Conservation (phyloP, 768 basidiomycete species). For the Boletus bicolor region DNA sequence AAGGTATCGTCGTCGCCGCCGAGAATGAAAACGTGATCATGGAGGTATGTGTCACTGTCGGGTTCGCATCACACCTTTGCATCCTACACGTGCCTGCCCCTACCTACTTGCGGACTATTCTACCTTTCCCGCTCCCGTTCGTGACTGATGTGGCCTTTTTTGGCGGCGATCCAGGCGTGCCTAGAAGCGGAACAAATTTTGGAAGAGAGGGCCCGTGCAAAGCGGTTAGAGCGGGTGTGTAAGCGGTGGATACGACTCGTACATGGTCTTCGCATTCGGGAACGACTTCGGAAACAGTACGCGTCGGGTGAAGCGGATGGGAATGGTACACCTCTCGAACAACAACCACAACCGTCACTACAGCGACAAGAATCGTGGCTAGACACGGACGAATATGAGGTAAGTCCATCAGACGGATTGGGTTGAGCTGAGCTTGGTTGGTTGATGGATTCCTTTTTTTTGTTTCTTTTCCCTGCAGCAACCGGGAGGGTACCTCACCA, state of each 20-base stretch:
- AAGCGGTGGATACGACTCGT: slow-evolving; percentile 89
- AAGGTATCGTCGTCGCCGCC: slow-evolving; percentile 82
- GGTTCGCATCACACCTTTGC: slow-evolving; percentile 2
- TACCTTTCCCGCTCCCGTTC: not conserved
- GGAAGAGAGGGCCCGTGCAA: slow-evolving; percentile 70
- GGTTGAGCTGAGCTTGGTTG: slow-evolving; percentile 1
- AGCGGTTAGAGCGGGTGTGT: slow-evolving; percentile 73
- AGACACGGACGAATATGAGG: slow-evolving; percentile 23
- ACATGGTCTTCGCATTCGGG: slow-evolving; percentile 82
- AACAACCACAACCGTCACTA: slow-evolving; percentile 4
- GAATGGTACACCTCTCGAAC: not conserved
- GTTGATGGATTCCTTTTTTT: slow-evolving; percentile 15
- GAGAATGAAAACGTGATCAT: slow-evolving; percentile 73
- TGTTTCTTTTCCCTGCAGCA: slow-evolving; percentile 9
- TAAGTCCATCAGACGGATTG: slow-evolving; percentile 7
- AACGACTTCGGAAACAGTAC: slow-evolving; percentile 81
- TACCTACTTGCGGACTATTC: not conserved
- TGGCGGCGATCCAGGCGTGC: slow-evolving; percentile 60
- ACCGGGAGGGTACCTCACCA: slow-evolving; percentile 61
- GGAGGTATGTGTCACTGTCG: slow-evolving; percentile 52
- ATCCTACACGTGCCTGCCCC: not conserved
- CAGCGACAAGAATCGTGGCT: slow-evolving; percentile 17
- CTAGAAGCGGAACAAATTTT: slow-evolving; percentile 77
- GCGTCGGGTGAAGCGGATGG: slow-evolving; percentile 21
- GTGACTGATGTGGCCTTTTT: slow-evolving; percentile 10